Evolutionary conservation across 305 asterid species (phyloP), one percentile per base, ranked within the genome.

Genomic region (Fraxinus albicans): DNA sequence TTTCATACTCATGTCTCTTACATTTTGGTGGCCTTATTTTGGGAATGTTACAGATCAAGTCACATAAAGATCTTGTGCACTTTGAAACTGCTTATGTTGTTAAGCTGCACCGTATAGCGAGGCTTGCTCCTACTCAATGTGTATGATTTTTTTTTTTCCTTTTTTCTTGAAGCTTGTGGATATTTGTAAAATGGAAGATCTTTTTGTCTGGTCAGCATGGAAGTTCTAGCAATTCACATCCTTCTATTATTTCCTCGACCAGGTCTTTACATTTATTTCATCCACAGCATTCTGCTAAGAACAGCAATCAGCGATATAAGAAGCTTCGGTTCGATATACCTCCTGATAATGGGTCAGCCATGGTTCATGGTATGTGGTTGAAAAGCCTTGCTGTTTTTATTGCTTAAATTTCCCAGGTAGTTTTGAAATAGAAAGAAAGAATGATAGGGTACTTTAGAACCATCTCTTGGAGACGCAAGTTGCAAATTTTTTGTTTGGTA

Each of bases 51-150:
- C 91, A 97, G 99, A 94, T 97, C 81, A 95, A 93, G 88, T 86
- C 97, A 21, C 98, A 97, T 88, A 93, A 93, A 81, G 98, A 97
- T 95, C 97, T 97, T 58, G 85, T 88, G 89, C 98, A 97, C 90
- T 95, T 95, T 78, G 99, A 97, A 94, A 97, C 99, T 83, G 96
- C 99, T 76, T 97, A 97, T 77, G 99, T 97, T 82, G 99, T 95
- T 80, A 97, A 97, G 91, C 89, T 97, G 80, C 99, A 97, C 81
- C 98, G 98, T 29, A 90, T 97, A 58, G 98, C 98, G 70, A 95
- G 91, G 90, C 97, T 95, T 84, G 94, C 98, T 82, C 87, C 87
- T 70, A 87, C 95, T 29, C 98, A 95, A 88, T 89, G 97, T 75
- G 99, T 96, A 83, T 92, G 97, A 72, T 93, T 93, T 93, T 4